Conservation (phyloP, 192 early-diverging fungal genomes). For the Backusella circina region DNA sequence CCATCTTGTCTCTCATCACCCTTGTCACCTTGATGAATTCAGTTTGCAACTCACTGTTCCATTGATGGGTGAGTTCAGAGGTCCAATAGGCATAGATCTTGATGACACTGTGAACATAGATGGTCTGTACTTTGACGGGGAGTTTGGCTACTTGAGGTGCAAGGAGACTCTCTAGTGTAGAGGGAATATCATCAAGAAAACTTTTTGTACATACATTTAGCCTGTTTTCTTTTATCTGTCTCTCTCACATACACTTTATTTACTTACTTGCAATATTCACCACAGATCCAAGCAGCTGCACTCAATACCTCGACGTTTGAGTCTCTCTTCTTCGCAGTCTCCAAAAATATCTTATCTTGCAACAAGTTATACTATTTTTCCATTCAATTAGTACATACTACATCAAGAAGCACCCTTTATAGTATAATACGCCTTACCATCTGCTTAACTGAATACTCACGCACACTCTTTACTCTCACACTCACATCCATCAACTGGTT, state of each 20-base stretch:
- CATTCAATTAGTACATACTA: too few species aligned
- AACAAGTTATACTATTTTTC: slow-evolving; percentile 61
- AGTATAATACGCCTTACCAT: slow-evolving; percentile 51
- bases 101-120: slow-evolving; percentile 68
- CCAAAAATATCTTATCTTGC: slow-evolving; percentile 57
- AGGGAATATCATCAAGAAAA: slow-evolving; percentile 30
- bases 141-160: slow-evolving; percentile 44
- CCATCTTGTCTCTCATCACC: slow-evolving; percentile 44
- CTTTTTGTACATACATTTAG: slow-evolving; percentile 17
- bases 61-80: slow-evolving; percentile 43
- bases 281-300: slow-evolving; percentile 88
- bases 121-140: slow-evolving; percentile 56
- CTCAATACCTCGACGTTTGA: slow-evolving; percentile 72
- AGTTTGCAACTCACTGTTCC: slow-evolving; percentile 45
- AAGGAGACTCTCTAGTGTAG: slow-evolving; percentile 41
- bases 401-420: too few species aligned
- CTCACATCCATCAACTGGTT: slow-evolving; percentile 85
- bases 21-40: slow-evolving; percentile 46
- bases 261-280: slow-evolving; percentile 77
- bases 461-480: slow-evolving; percentile 83
- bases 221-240: slow-evolving; percentile 14
- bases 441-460: slow-evolving; percentile 68
- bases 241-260: slow-evolving; percentile 8
- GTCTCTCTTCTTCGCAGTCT: slow-evolving; percentile 51
- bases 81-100: slow-evolving; percentile 69